Base-by-base conservation (phyloP, 192 early-diverging fungal genomes). In the Podila clonocystis region DNA sequence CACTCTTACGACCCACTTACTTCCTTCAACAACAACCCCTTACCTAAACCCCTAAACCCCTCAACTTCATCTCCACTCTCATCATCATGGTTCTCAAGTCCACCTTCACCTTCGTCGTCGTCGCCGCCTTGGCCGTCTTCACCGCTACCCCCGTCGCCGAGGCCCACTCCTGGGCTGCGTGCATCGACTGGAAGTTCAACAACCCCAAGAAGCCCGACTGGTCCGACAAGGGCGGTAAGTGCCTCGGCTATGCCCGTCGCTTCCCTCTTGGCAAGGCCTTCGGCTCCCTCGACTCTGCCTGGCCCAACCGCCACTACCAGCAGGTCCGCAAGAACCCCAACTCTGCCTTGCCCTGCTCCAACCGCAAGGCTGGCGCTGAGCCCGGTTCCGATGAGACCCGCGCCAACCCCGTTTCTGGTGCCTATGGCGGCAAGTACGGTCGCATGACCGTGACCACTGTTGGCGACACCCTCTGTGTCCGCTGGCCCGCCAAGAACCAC, bases 401-500 rank as follows among this genome's bases (percentile, higher is more conserved):
- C 58, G 76, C 57, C 50, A 79, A 71, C 65, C 68, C 68, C n/a
- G 36, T 57, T 33, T 45, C 57, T 5, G 58, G 58, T 48, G 75
- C 75, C 49, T 78, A 78, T 9, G 75, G 68, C n/a, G 65, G 65
- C 70, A 72, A 79, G 76, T 72, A 58, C 30, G 76, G 76, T 59
- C 31, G 45, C 4, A 79, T 79, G 76, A 79, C 76, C 70, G 65
- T 72, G 30, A 68, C 70, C 65, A 62, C 38, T 12, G 76, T 68
- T 31, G 76, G 76, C 65, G 70, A 72, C 13, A 72, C 70, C 30
- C 76, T 79, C 65, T 79, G 76, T 36, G 76, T 72, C 70, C 69
- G 76, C 59, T 79, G 76, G 76, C 76, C 76, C 29, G 69, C 70
- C 63, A 79, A 79, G 76, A 79, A 79, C 70, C 76, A 79, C 50